A percentile compares a stretch with the other conserved stretches of the same genome.
Conservation (phyloP, 2,329 filamentous ascomycete genomes). For the Diaporthe batatas region DNA sequence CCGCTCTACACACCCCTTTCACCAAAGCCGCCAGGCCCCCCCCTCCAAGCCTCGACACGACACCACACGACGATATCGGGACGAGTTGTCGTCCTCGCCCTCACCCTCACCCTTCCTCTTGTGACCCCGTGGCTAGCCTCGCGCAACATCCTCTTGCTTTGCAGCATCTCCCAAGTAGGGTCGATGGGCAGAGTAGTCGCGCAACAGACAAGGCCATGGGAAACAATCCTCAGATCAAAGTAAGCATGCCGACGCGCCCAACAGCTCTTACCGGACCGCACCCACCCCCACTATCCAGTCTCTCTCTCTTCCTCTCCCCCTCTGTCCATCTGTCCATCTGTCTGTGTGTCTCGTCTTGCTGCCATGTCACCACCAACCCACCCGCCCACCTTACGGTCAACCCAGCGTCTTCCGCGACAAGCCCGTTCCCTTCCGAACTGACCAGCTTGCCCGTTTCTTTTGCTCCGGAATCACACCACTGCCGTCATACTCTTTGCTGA, state of each 20-base stretch:
- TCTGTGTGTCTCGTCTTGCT: background rate
- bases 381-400: background rate
- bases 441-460: background rate
- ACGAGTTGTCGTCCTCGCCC: conserved; percentile 12
- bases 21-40: conserved; percentile 6
- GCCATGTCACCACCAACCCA: conserved; percentile 10
- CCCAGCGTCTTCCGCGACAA: background rate
- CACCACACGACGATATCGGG: conserved; percentile 30
- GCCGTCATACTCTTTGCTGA: conserved; percentile 38
- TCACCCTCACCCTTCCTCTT: background rate
- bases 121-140: conserved; percentile 20
- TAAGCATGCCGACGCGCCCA: conserved; percentile 50
- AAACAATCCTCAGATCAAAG: conserved; percentile 59
- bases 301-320: background rate
- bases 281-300: conserved; percentile 18
- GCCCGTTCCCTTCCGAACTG: background rate
- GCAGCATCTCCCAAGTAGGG: conserved; percentile 41
- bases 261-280: background rate
- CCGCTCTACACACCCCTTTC: conserved; percentile 24
- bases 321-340: no score
- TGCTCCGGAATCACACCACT: background rate
- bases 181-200: conserved; percentile 60
- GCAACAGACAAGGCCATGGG: conserved; percentile 63
- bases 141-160: conserved; percentile 38
- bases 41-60: conserved; percentile 24